Evolutionary conservation across 176 grass and related monocot species (phyloP).

Genomic region (Cymbopogon citratus): DNA sequence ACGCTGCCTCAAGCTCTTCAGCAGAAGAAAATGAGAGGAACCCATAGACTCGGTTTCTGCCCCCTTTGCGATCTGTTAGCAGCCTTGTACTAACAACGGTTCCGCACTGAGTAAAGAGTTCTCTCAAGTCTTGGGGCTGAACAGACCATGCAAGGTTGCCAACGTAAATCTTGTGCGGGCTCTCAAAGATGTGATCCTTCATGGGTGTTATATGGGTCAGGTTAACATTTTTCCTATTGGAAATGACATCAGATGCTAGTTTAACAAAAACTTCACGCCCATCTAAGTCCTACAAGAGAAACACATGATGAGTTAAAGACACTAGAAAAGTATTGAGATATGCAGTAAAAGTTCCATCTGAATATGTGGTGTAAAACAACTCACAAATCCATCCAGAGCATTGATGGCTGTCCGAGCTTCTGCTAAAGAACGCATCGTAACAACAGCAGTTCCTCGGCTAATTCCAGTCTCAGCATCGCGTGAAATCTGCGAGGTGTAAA

Average conservation of each 20-base stretch:
- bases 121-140: slow-evolving; percentile 53
- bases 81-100: slow-evolving; percentile 62
- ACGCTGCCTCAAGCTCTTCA: slow-evolving; percentile 43
- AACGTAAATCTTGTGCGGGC: slow-evolving; percentile 58
- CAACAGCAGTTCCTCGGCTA: slow-evolving; percentile 62
- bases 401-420: slow-evolving; percentile 58
- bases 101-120: slow-evolving; percentile 55
- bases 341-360: neutral
- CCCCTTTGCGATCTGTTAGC: slow-evolving; percentile 60
- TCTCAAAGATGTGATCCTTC: slow-evolving; percentile 68
- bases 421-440: slow-evolving; percentile 56
- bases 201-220: slow-evolving; percentile 40
- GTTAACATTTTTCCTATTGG: slow-evolving; percentile 38
- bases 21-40: slow-evolving; percentile 66
- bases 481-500: slow-evolving; percentile 38
- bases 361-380: neutral
- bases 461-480: slow-evolving; percentile 50
- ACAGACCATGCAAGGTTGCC: slow-evolving; percentile 73
- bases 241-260: slow-evolving; percentile 47
- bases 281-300: slow-evolving; percentile 50
- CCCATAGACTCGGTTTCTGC: slow-evolving; percentile 55
- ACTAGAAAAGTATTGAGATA: neutral
- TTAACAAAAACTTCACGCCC: slow-evolving; percentile 73
- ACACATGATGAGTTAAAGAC: neutral
- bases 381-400: slow-evolving; percentile 64